Conservation (phyloP, 768 basidiomycete genomes). For the Gymnopilus junonius region DNA sequence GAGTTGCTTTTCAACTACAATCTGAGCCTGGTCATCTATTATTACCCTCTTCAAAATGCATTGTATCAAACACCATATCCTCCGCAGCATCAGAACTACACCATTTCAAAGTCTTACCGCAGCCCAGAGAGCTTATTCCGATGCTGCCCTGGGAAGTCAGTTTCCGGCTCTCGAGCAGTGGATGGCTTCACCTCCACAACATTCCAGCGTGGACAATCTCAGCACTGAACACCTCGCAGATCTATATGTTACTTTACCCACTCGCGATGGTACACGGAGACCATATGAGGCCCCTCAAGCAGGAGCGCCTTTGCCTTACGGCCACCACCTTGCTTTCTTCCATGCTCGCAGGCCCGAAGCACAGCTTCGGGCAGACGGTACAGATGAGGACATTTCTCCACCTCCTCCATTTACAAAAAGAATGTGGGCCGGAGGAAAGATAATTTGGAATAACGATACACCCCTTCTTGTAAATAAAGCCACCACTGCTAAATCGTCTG, state of each 20-base stretch:
- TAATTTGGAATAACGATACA: constrained; percentile 57
- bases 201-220: constrained; percentile 53
- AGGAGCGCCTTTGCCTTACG: constrained; percentile 53
- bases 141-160: constrained; percentile 2
- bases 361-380: constrained; percentile 67
- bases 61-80: background rate
- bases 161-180: constrained; percentile 50
- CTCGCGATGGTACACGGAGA: constrained; percentile 60
- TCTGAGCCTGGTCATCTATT: background rate
- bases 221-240: constrained; percentile 62
- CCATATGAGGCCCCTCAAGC: constrained; percentile 45
- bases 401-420: constrained; percentile 73
- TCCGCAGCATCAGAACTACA: background rate
- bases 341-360: constrained; percentile 64
- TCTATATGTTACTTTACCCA: constrained; percentile 73
- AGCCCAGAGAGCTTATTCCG: constrained; percentile 3
- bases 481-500: constrained; percentile 50
- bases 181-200: constrained; percentile 52
- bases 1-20: background rate
- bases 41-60: background rate
- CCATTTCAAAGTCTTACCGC: background rate
- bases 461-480: constrained; percentile 58
- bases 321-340: constrained; percentile 79
- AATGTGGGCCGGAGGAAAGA: constrained; percentile 83
- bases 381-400: constrained; percentile 72